Conservation (phyloP, 2,329 filamentous ascomycete species). For the Davidsoniella neocaledoniae region DNA sequence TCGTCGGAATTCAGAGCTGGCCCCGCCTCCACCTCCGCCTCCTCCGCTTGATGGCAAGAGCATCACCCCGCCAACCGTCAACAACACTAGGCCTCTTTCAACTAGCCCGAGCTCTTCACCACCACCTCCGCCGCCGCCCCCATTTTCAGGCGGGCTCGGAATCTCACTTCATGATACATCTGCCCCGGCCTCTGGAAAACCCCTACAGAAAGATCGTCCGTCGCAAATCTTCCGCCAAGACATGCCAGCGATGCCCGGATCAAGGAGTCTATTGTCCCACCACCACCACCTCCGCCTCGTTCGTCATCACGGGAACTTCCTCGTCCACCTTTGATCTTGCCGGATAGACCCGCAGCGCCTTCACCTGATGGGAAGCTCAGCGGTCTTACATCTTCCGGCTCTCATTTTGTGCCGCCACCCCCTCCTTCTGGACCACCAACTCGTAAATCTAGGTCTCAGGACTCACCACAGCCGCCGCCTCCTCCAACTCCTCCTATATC, state of each 20-base stretch:
- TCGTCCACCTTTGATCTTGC: neutral
- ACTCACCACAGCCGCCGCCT: neutral
- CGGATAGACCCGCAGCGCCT: neutral
- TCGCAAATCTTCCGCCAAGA: neutral
- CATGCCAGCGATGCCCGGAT: slow-evolving; percentile 3
- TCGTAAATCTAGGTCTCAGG: neutral
- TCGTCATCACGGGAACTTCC: neutral
- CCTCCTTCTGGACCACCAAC: neutral
- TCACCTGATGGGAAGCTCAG: neutral
- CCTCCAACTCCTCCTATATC: neutral
- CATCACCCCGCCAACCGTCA: neutral
- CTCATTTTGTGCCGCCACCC: neutral
- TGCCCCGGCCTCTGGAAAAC: neutral
- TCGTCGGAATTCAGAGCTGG: too few relatives aligned
- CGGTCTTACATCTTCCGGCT: neutral
- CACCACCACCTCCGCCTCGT: slow-evolving; percentile 1
- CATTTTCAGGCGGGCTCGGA: neutral
- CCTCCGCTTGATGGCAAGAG: neutral
- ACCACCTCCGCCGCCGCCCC: neutral
- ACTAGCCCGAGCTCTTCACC: neutral
- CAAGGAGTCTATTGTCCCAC: neutral
- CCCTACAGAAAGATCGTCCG: neutral
- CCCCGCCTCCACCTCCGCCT: neutral
- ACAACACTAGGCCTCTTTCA: neutral
- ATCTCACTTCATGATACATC: neutral